Evolutionary conservation across 1,139 yeast species (phyloP).

Genomic region (Blastobotrys indianensis): DNA sequence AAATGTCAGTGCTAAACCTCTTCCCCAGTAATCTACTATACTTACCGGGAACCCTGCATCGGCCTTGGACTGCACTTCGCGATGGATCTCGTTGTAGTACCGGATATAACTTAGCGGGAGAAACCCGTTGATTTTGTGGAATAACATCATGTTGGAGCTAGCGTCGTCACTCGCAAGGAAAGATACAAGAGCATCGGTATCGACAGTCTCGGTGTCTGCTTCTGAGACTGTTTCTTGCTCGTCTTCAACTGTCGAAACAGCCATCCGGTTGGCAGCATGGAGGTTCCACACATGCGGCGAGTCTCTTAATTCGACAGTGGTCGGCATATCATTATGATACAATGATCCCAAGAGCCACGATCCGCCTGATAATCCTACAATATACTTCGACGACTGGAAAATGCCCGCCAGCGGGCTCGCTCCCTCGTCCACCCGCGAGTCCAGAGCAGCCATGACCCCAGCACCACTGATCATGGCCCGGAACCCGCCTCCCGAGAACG

Average conservation of each 20-base stretch:
- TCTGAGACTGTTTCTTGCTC: neutral
- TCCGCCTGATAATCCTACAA: constrained; percentile 86
- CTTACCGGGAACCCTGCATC: constrained; percentile 63
- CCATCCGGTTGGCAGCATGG: neutral
- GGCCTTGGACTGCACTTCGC: constrained; percentile 9
- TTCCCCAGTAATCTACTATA: constrained; percentile 83
- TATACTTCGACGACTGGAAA: constrained; percentile 78
- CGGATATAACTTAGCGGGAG: constrained; percentile 5
- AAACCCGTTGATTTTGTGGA: neutral
- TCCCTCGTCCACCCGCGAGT: constrained; percentile 55
- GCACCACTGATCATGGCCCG: constrained; percentile 80
- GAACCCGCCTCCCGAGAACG: constrained; percentile 81
- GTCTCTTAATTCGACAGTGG: constrained; percentile 47
- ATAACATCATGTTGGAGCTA: too few relatives aligned
- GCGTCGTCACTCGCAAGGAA: too few relatives aligned
- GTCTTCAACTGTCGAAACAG: neutral
- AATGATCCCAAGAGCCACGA: constrained; percentile 85
- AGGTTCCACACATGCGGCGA: constrained; percentile 52
- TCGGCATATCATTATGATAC: constrained; percentile 42
- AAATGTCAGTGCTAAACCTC: constrained; percentile 68
- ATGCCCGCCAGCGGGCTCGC: constrained; percentile 30
- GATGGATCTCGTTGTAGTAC: constrained; percentile 6
- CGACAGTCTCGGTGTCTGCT: neutral
- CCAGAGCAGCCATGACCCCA: constrained; percentile 70
- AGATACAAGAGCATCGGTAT: too few relatives aligned